Conservation (phyloP, 2,329 filamentous ascomycete species). For the Cordyceps pruinosa region DNA sequence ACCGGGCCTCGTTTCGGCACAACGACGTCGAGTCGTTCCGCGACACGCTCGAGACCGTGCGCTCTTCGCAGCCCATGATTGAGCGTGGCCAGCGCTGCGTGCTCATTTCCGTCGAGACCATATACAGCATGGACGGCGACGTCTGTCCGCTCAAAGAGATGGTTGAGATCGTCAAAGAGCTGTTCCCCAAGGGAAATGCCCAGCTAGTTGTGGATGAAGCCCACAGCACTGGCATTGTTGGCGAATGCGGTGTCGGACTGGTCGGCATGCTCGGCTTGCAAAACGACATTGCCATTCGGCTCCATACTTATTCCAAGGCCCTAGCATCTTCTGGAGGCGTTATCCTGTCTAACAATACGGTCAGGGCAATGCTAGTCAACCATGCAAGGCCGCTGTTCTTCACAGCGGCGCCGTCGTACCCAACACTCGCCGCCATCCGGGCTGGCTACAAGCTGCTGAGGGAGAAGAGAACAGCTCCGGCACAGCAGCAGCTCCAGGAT, state of each 20-base stretch:
- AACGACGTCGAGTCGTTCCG: slow-evolving; percentile 30
- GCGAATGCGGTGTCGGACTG: slow-evolving; percentile 39
- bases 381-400: slow-evolving; percentile 17
- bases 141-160: slow-evolving; percentile 29
- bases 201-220: slow-evolving; percentile 49
- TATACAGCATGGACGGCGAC: slow-evolving; percentile 42
- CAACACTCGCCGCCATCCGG: slow-evolving; percentile 16
- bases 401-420: slow-evolving; percentile 17
- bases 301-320: slow-evolving; percentile 47
- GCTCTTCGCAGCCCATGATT: slow-evolving; percentile 23
- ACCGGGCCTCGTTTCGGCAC: background rate
- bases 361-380: slow-evolving; percentile 18
- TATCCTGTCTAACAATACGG: slow-evolving; percentile 17
- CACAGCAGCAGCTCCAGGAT: background rate
- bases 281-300: slow-evolving; percentile 36
- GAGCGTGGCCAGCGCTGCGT: slow-evolving; percentile 23
- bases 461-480: background rate
- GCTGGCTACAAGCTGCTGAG: slow-evolving; percentile 17
- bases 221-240: slow-evolving; percentile 44
- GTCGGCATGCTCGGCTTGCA: slow-evolving; percentile 42
- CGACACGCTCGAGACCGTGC: slow-evolving; percentile 24
- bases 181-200: slow-evolving; percentile 27
- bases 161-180: slow-evolving; percentile 24
- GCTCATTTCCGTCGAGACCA: slow-evolving; percentile 30
- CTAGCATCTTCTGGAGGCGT: slow-evolving; percentile 31